A percentile compares a stretch with the other conserved stretches of the same genome.
Conservation (phyloP, 2,329 filamentous ascomycete genomes). For the Clonostachys rhizophaga region DNA sequence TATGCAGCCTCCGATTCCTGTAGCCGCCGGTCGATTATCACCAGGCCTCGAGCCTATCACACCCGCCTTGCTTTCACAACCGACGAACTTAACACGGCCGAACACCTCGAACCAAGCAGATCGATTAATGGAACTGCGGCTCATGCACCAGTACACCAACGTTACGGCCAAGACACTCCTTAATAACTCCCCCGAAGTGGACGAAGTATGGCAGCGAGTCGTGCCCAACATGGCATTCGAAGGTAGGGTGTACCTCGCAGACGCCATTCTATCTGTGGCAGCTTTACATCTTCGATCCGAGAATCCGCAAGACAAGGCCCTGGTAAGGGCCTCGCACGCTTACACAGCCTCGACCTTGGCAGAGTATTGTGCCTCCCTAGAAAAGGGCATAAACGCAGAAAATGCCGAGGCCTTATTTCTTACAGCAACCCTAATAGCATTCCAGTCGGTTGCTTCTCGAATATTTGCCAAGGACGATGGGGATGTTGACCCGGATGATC, state of each 20-base stretch:
- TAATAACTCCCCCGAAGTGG: constrained; percentile 42
- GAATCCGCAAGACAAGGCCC: constrained; percentile 50
- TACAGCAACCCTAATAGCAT: constrained; percentile 59
- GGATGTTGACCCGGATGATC: constrained; percentile 25
- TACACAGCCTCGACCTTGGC: constrained; percentile 61
- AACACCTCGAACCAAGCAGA: constrained; percentile 27
- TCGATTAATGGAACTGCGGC: constrained; percentile 53
- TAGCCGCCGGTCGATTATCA: background rate
- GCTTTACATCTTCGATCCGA: constrained; percentile 57
- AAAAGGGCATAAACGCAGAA: constrained; percentile 48
- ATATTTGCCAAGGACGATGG: constrained; percentile 55
- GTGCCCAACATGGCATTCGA: constrained; percentile 59
- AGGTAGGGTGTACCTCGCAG: constrained; percentile 53
- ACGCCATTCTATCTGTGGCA: constrained; percentile 60
- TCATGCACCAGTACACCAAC: constrained; percentile 62
- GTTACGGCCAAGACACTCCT: constrained; percentile 56
- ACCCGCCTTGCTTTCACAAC: constrained; percentile 25
- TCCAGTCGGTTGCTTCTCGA: constrained; percentile 60
- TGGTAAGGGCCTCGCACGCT: constrained; percentile 58
- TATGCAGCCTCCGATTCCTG: background rate
- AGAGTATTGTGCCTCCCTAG: constrained; percentile 53
- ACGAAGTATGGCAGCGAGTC: constrained; percentile 54
- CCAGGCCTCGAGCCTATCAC: background rate
- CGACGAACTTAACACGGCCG: constrained; percentile 13
- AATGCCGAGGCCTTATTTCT: constrained; percentile 62